Percentiles rank a stretch among this genome's conserved stretches.
phyloP scores from a whole-genome alignment of 352 stramenopile species.

The Phytophthora brassicae region DNA sequence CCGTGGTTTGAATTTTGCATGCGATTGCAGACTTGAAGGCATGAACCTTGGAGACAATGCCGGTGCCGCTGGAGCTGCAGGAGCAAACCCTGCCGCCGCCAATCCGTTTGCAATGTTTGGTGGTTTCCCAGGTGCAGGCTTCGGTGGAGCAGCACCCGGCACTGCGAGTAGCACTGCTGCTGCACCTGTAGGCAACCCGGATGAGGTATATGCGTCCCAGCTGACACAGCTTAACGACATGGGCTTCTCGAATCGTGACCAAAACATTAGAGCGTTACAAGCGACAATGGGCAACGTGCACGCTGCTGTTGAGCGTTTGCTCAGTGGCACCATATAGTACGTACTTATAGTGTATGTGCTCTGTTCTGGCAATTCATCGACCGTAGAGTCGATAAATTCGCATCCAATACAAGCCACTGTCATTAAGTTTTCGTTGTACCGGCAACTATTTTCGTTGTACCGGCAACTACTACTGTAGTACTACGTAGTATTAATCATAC shows the following conservation, averaged over 20 bases:
- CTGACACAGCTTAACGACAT: slow-evolving; percentile 90
- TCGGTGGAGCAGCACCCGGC: neutral
- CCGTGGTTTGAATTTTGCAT: slow-evolving; percentile 1
- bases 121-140: slow-evolving; percentile 31
- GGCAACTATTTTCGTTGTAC: too few relatives aligned
- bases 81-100: slow-evolving; percentile 12
- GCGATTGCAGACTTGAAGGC: slow-evolving; percentile 44
- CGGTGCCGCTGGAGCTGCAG: slow-evolving; percentile 19
- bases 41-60: slow-evolving; percentile 36
- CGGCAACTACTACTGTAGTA: too few relatives aligned
- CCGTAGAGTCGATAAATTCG: too few relatives aligned
- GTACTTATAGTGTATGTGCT: too few relatives aligned
- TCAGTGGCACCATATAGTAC: slow-evolving; percentile 67
- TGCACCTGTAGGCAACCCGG: slow-evolving; percentile 59
- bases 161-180: slow-evolving; percentile 28
- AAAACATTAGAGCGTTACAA: slow-evolving; percentile 88
- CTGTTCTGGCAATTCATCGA: too few relatives aligned
- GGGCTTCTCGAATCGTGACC: slow-evolving; percentile 89
- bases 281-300: slow-evolving; percentile 89
- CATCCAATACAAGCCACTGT: too few relatives aligned
- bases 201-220: slow-evolving; percentile 86
- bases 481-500: too few relatives aligned
- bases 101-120: slow-evolving; percentile 49
- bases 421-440: too few relatives aligned
- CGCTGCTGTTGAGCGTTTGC: slow-evolving; percentile 85